These are phyloP conservation scores for Incumbomyces delicatus DNA, from an alignment of 2,329 filamentous ascomycete genomes.

Conservation along the genomic window DNA sequence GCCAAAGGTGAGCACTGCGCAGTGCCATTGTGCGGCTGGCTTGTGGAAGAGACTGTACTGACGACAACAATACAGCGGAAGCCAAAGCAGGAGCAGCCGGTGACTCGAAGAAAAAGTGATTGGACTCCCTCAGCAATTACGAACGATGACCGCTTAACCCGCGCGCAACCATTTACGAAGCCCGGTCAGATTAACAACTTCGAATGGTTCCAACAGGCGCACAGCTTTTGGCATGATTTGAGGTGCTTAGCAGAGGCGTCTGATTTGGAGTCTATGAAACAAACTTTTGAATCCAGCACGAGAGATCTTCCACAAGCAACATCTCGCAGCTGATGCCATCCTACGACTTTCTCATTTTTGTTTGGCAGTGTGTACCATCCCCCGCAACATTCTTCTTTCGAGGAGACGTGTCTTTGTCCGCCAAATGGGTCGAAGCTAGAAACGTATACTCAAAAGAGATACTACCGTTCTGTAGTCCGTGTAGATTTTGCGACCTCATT, in stretches of 20 bases:
- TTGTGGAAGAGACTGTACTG: neutral
- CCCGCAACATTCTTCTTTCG: too few species aligned
- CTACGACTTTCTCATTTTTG: neutral
- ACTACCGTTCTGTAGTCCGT: too few species aligned
- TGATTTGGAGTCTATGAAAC: constrained; percentile 6
- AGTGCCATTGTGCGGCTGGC: neutral
- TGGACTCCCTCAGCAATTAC: neutral
- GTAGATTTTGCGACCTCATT: too few species aligned
- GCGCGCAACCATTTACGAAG: neutral
- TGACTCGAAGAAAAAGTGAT: constrained; percentile 29
- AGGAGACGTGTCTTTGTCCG: too few species aligned
- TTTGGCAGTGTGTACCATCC: too few species aligned
- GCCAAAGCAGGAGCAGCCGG: constrained; percentile 29
- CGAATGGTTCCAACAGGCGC: too few species aligned
- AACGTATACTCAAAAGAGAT: too few species aligned
- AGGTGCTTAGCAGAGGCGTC: constrained; percentile 4
- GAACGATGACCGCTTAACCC: neutral
- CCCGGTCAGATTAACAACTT: neutral
- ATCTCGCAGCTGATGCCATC: neutral
- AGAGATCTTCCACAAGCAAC: neutral
- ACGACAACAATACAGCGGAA: constrained; percentile 27
- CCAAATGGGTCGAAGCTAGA: too few species aligned
- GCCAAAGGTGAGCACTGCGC: constrained; percentile 20
- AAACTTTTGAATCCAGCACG: neutral
- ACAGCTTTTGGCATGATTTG: neutral